phyloP scores from a whole-genome alignment of 148 eudicot genomes.

The Limonium bicolor region DNA sequence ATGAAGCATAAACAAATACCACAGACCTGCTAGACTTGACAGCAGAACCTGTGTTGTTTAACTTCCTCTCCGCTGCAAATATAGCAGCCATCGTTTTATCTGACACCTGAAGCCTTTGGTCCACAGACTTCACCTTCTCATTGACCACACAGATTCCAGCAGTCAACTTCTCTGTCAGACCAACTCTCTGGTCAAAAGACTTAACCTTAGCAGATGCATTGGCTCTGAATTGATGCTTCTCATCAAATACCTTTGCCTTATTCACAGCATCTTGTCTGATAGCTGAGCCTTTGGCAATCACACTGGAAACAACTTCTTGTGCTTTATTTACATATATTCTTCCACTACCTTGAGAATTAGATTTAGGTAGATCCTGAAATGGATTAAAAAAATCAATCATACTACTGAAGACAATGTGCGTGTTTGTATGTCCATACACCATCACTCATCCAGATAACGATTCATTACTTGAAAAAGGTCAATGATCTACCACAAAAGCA shows the following conservation, averaged over 20 bases:
- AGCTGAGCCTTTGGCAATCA: conserved; percentile 91
- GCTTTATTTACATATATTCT: conserved; percentile 70
- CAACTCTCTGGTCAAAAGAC: conserved; percentile 76
- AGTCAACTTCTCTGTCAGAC: conserved; percentile 68
- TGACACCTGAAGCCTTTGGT: conserved; percentile 87
- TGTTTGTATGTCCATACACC: too few relatives aligned
- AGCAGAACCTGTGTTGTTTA: conserved; percentile 79
- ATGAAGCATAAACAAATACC: too few relatives aligned
- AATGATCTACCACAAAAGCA: not conserved
- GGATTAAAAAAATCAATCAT: not conserved
- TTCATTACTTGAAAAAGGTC: not conserved
- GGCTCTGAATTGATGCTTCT: conserved; percentile 78
- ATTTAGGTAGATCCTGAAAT: conserved; percentile 19
- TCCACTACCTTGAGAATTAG: conserved; percentile 35
- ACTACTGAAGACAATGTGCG: too few relatives aligned
- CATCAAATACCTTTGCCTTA: conserved; percentile 93
- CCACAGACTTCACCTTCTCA: conserved; percentile 91
- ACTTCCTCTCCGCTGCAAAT: conserved; percentile 86
- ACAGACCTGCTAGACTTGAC: conserved; percentile 91
- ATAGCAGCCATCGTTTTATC: conserved; percentile 94
- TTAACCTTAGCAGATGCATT: conserved; percentile 75
- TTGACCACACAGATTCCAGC: conserved; percentile 88
- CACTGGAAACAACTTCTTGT: conserved; percentile 83
- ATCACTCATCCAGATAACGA: not conserved
- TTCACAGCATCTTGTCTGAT: conserved; percentile 76